Percentiles rank a stretch among this genome's conserved stretches.
phyloP scores from a whole-genome alignment of 768 basidiomycete species.

The Pleurotus platypus region DNA sequence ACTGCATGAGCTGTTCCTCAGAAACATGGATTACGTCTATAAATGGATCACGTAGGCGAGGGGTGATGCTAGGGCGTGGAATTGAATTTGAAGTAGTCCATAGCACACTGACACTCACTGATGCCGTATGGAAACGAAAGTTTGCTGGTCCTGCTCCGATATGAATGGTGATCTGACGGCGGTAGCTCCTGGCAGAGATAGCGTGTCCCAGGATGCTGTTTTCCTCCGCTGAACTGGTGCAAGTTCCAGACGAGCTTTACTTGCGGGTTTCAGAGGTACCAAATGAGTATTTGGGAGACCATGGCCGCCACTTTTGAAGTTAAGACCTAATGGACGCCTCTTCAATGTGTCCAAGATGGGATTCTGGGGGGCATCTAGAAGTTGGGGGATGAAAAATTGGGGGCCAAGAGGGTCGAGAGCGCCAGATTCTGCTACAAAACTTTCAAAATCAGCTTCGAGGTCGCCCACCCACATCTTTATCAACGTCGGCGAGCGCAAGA shows the following conservation, averaged over 20 bases:
- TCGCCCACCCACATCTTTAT: background rate
- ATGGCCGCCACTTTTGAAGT: no score
- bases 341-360: conserved; percentile 65
- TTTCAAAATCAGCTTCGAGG: background rate
- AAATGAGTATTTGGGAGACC: no score
- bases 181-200: conserved; percentile 30
- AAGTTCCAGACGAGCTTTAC: background rate
- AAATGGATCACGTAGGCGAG: conserved; percentile 35
- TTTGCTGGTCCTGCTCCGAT: conserved; percentile 57
- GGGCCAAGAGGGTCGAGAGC: conserved; percentile 38
- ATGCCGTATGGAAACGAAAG: conserved; percentile 56
- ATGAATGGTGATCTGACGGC: conserved; percentile 51
- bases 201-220: conserved; percentile 62
- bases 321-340: conserved; percentile 9
- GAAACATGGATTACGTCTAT: conserved; percentile 40
- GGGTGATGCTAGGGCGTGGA: conserved; percentile 38
- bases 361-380: conserved; percentile 74
- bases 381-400: conserved; percentile 58
- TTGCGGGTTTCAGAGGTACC: no score
- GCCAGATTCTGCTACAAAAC: conserved; percentile 1
- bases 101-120: conserved; percentile 39
- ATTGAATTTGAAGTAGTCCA: background rate
- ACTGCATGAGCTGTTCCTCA: conserved; percentile 44
- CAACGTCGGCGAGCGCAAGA: background rate
- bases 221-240: conserved; percentile 26